Base-by-base conservation (phyloP, 345 rosid species). In the Anastatica hierochuntica region DNA sequence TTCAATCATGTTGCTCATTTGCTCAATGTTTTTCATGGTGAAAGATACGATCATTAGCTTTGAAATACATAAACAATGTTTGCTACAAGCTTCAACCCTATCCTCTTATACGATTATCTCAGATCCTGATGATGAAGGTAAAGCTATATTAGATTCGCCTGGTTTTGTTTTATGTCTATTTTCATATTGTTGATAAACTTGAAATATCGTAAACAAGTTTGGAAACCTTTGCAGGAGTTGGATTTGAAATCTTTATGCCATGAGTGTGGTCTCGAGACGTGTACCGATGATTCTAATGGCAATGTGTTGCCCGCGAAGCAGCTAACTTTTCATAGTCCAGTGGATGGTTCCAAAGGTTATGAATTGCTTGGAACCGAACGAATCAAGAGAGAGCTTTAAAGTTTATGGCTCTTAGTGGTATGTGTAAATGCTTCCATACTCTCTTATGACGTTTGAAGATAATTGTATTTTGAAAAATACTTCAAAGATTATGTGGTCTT, bases 11-110 rank as follows among this genome's bases (percentile, higher is more conserved):
- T 16, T 60, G 49, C 46, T 31, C 38, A 52, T 54, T 52, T 38
- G 14, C 33, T 46, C 23, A 23, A 53, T 68, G 14, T 29, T 46
- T 60, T 57, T 48, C 8, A 43, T 43, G 30, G 54, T 68, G 36
- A 43, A 69, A 90, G 97, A 73, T 84, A 58, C 79, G 85, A 44
- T 76, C 70, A 9, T 51, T 82, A 10, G 85, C 81, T 12, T 46
- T 90, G 37, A 73, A 83, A 17, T 79, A 74, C 64, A 75, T 90
- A 56, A 82, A 90, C 62, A 76, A 53, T 69, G 77, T 75, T 19
- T 72, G 94, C 69, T 90, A 90, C 76, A 86, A 86, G 79, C 95
- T 86, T 71, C 96, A 90, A 63, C 98, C 98, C 1, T 90, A 82
- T 74, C 90, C 92, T 27, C 56, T 86, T 49, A 8, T 43, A 1